Base-by-base conservation (phyloP, 2,329 filamentous ascomycete genomes). In the Plectosphaerella cucumerina region DNA sequence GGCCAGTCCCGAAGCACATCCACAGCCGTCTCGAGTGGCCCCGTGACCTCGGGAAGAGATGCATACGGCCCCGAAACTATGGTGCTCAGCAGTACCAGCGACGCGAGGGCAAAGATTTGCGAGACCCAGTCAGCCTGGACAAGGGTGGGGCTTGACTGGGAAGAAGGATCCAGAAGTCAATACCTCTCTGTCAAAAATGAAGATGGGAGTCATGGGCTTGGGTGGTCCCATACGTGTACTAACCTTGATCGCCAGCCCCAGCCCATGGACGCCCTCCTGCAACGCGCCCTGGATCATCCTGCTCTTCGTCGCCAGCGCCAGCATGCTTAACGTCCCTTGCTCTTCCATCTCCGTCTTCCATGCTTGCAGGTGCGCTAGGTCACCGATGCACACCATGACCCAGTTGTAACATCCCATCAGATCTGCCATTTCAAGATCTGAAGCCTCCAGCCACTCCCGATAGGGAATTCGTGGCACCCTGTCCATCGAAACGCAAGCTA, bases 331-430 rank as follows among this genome's bases (percentile, higher is more conserved):
- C 11, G 22, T 44, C 42, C 42, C 42, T 15, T 44, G 12, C 1
- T 12, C 21, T 10, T 44, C 26, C 42, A 44, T 44, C 5, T 23
- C 21, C 17, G 20, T 15, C n/a, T 44, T 44, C 42, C 42, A 44
- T 5, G 42, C 42, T 15, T 44, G 42, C 14, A 44, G 42, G 2
- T 44, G 42, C 6, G 48, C 53, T n/a, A 55, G 34, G 20, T 55
- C 53, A 5, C 51, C 51, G 9, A 55, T 47, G 21, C 50, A 44
- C 4, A 49, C 33, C 50, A 55, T 50, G n/a, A 44, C 53, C 53
- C 50, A 55, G 14, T 50, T 44, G 14, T 44, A 15, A 15, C 42
- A 44, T 2, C 42, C 42, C 42, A 44, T 44, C 22, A 44, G 5
- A n/a, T 44, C 42, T 17, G 21, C 18, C 42, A 44, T 23, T 9